Base-by-base conservation (phyloP, 2,329 filamentous ascomycete species). In the Diaporthe ampelina region DNA sequence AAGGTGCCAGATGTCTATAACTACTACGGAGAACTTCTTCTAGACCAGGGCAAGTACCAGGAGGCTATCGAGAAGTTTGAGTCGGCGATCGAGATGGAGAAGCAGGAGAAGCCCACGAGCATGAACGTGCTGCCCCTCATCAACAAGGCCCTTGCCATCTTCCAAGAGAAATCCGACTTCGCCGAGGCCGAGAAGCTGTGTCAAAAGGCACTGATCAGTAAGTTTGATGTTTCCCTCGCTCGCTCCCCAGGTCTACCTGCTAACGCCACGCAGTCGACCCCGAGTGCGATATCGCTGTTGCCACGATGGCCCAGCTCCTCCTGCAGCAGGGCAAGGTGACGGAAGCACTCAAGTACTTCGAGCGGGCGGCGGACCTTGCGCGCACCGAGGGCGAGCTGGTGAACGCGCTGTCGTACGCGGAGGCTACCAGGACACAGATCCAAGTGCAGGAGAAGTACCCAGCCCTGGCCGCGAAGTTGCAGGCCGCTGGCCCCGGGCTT, bases 131-230 rank as follows among this genome's bases (percentile, higher is more conserved):
- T 99, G 77, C 97, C 97, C 19, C 88, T 99, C 68, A 98, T 99
- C 86, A 99, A 99, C 91, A 99, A 99, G 88, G 95, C 97, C 7
- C 90, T 99, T 37, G 95, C 96, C 17, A 88, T 98, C 61, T 98
- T 98, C 91, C 97, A 99, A 84, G 98, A 95, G 94, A 98, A 98
- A 89, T 94, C 97, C 81, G 96, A 98, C 85, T 98, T 97, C 82
- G 88, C 91, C 75, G 96, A 98, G 84, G 96, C 97, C 2, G 95
- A 99, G 88, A 94, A 97, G 85, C 89, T 99, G 70, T 99, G 97
- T 89, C 93, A 98, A 85, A 98, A 98, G 89, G 97, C 97, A 40
- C 88, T 99, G 68, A 98, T 98, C 81, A 97, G 95, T 98, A 90
- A 88, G 94, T 89, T 65, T 65, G 19, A 24, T 19, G 35, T 40